Base-by-base conservation (phyloP, 176 grass and related monocot genomes). In the Ensete glaucum region DNA sequence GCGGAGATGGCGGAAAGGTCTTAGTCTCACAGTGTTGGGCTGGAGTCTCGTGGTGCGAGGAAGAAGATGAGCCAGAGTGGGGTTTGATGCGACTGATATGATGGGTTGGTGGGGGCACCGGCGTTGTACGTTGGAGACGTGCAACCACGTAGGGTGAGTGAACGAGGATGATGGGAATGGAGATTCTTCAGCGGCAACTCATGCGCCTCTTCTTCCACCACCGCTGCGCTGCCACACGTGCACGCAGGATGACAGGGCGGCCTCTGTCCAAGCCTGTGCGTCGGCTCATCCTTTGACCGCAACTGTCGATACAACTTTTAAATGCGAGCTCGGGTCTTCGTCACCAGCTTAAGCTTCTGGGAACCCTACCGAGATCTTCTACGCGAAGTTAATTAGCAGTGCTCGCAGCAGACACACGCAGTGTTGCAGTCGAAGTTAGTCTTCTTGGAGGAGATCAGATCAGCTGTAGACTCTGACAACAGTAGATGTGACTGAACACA, bases 11-110 rank as follows among this genome's bases (percentile, higher is more conserved):
- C 4, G 34, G 34, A 43, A 43, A 43, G 34, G 34, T 62, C 15
- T 62, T 21, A 8, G 57, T 19, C 15, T 62, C 19, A 17, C 57
- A 27, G 24, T 13, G 65, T 16, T 7, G 25, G 15, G 10, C 25
- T 34, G 2, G 14, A 67, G 26, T 7, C 25, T 27, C 12, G 5
- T 29, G 57, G 57, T 60, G 57, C 7, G 3, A 60, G 15, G 65
- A 68, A 29, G 66, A 34, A 14, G 29, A 48, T 9, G 24, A 13
- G 9, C 17, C n/a, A 0, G 17, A 13, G 20, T 48, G 20, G 24
- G 20, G 9, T 3, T 70, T 43, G 29, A 70, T 50, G 67, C 19
- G 67, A 70, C 34, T 70, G 67, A 70, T 70, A 70, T 70, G 67
- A 70, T 70, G 34, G 66, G 48, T 16, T 50, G 27, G 16, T 70